Evolutionary conservation across 495 filamentous ascomycete species (phyloP), one percentile per base, ranked within the genome.

Genomic region (Xylaria longipes): DNA sequence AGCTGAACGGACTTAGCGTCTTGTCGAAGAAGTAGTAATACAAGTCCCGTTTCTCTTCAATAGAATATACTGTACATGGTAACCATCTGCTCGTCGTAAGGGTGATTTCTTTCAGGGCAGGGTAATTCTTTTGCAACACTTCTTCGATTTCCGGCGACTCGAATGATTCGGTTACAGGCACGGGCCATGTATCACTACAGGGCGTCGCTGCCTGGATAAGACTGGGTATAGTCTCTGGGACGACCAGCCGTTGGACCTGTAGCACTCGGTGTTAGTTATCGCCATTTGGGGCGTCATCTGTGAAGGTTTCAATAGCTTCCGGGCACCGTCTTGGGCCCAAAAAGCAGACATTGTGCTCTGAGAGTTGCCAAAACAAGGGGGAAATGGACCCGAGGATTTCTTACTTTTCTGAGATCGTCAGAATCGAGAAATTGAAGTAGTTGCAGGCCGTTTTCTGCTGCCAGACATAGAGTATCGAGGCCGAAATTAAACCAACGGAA

Each of bases 401-500:
- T 54, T 15, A 54, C 43, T 2, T 45, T 46, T 12, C 5, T 29
- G 39, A 46, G 61, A 17, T 65, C n/a, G 37, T 9, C 20, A 17
- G 61, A 39, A 48, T 65, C 61, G 61, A 43, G 61, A 48, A 46
- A 27, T 15, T 45, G 3, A 15, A 43, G 39, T 0, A 14, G 14
- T 29, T 31, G 15, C 1, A 45, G 2, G 37, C 9, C 0, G 37
- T 6, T 3, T 7, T 17, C 9, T 46, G 3, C 12, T 27, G 37
- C 20, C 11, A 43, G 1, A 39, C 37, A 65, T 14, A 65, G 43
- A 12, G 61, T 65, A n/a, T 65, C 61, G 7, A 65, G 37, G 22
- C 20, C 1, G 61, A 65, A 65, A 27, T 65, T 65, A 15, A 65
- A 65, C 37, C 43, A 65, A 8, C 22, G 61, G 39, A 46, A 43